Conservation (phyloP, 164 flowering plant genomes). For the Annona cherimola region DNA sequence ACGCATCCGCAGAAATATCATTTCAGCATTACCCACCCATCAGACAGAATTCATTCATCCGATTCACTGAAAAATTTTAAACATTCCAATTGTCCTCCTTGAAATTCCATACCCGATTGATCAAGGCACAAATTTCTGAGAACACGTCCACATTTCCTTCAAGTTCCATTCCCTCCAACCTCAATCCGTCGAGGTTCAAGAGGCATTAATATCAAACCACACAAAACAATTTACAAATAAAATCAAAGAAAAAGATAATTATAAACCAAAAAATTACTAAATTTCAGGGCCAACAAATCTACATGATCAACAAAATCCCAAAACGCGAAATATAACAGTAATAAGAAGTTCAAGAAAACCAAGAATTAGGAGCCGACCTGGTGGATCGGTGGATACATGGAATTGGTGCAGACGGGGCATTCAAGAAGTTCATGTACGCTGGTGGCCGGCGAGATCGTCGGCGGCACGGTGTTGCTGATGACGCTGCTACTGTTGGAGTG, state of each 20-base stretch:
- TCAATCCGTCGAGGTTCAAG: not conserved
- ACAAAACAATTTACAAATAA: not conserved
- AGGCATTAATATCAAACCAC: not conserved
- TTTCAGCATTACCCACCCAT: too few species aligned
- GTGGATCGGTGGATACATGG: slow-evolving; percentile 70
- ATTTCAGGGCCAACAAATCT: not conserved
- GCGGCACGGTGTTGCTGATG: not conserved
- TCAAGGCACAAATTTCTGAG: too few species aligned
- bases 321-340: not conserved
- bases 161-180: not conserved
- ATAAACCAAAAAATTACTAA: not conserved
- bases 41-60: too few species aligned
- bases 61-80: too few species aligned
- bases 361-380: slow-evolving; percentile 31
- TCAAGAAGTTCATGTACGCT: slow-evolving; percentile 62
- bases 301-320: not conserved
- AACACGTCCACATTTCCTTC: not conserved
- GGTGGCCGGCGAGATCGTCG: slow-evolving; percentile 36
- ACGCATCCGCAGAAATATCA: too few species aligned
- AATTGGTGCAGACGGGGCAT: slow-evolving; percentile 64
- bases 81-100: too few species aligned
- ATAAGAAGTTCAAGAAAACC: not conserved
- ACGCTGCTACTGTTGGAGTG: slow-evolving; percentile 3
- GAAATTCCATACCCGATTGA: too few species aligned
- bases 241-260: too few species aligned